Evolutionary conservation across 768 basidiomycete species (phyloP), one percentile per base, ranked within the genome.

Genomic region (Amanita polypyramis): DNA sequence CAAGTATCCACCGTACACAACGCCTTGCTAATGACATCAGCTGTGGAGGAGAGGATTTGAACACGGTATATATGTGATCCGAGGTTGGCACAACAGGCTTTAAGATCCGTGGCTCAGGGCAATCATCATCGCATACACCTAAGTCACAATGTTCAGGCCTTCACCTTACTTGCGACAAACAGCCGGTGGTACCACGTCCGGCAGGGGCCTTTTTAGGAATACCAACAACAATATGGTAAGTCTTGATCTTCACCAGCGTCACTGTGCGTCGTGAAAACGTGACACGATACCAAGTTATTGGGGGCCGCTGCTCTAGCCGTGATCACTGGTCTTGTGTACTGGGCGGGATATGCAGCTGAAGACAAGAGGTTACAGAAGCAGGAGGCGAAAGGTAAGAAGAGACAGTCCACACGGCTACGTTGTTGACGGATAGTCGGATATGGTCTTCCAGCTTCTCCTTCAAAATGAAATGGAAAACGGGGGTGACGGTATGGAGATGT

Each of bases 301-400:
- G 62, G 58, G 9, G 57, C 56, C 14, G 60, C 54, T 25, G 60
- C 51, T 2, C 43, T 63, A 42, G 55, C 55, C 4, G 59, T 50
- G 0, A 35, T 61, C 15, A 63, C 62, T 3, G 55, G 52, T 20
- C 49, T 58, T 4, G 60, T 58, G 9, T 63, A 63, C 40, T 63
- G 56, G 54, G 56, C 50, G 2, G 60, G 62, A 14, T 63, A 55
- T 35, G 50, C 58, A 17, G 55, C 56, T 1, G 60, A 60, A 46
- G 59, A 50, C 14, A 50, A 50, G 34, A 29, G 47, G 21, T 17
- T 49, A 21, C 30, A 49, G 21, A 49, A 42, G 15, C 47, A 39
- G 19, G 47, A 49, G 21, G 40, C 47, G 14, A 49, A 42, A 49
- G 47, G 47, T 49, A 25, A 30, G 38, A 38, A 27, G 11, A 11